Evolutionary conservation across 768 basidiomycete species (phyloP), one percentile per base, ranked within the genome.

Genomic region (Boletus pseudo-olivaceus): DNA sequence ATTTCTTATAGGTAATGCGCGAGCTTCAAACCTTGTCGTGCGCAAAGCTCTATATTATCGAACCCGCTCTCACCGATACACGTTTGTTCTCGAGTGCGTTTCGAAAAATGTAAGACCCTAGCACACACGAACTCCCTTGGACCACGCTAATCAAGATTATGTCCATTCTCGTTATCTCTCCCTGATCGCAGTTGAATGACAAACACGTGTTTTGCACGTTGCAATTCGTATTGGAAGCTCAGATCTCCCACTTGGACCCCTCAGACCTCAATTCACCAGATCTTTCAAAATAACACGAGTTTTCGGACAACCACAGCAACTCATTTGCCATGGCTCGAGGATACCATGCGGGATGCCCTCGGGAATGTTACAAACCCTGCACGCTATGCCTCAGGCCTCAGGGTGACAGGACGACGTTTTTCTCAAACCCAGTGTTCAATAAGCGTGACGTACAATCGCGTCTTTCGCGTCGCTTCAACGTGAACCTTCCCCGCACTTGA

Each of bases 171-270:
- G 30, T 52, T 32, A 54, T 52, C 39, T 53, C 17, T 23, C 30
- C 27, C 38, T 26, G 8, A 52, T 60, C 40, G 30, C 47, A 41
- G 49, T n/a, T 15, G n/a, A 46, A 53, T n/a, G 41, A 7, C 26
- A n/a, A 30, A 38, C 53, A 52, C 51, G 47, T 33, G 61, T 51
- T 38, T 47, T 12, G 11, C 59, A 56, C 52, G 47, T 52, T 59
- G 32, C 34, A 7, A 26, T 45, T 33, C 32, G 20, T 33, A 41
- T 51, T 44, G 49, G 40, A 40, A 19, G 32, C 26, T 27, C 7
- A 9, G n/a, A 15, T 38, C 29, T 45, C 27, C 32, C 30, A 8
- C 8, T 15, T 23, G 23, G 8, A 41, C 23, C 38, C 38, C 56
- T 53, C 37, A 12, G 38, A 51, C 55, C 44, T 40, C 41, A 17